These are phyloP conservation scores for Eutrema yunnanense DNA, from an alignment of 345 rosid species.

Conservation along the genomic window DNA sequence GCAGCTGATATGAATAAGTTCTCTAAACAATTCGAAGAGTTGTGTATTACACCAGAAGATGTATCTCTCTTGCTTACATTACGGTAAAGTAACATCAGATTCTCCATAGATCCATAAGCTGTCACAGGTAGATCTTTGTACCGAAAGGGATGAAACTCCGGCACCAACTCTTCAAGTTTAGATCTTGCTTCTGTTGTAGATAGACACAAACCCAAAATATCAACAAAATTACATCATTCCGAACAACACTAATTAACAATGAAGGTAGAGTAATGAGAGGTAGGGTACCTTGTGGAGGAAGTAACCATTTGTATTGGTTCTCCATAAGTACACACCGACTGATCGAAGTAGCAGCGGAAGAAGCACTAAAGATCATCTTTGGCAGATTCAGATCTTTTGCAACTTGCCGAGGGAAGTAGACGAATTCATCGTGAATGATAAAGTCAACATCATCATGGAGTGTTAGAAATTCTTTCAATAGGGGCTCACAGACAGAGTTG, in stretches of 20 bases:
- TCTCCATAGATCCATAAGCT: slow-evolving; percentile 6
- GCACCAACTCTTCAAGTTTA: slow-evolving; percentile 9
- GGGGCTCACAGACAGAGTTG: slow-evolving; percentile 31
- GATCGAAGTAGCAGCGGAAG: slow-evolving; percentile 24
- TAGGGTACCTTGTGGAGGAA: slow-evolving; percentile 30
- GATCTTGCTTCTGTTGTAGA: not conserved
- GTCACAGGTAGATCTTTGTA: slow-evolving; percentile 23
- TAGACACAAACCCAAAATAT: not conserved
- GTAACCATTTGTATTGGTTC: slow-evolving; percentile 8
- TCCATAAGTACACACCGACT: slow-evolving; percentile 16
- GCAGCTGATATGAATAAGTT: slow-evolving; percentile 1
- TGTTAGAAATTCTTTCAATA: slow-evolving; percentile 29
- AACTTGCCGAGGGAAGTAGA: slow-evolving; percentile 37
- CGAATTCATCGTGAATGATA: slow-evolving; percentile 43
- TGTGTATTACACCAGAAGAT: slow-evolving; percentile 27
- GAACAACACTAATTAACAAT: not conserved
- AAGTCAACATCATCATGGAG: slow-evolving; percentile 21
- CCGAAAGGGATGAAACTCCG: slow-evolving; percentile 8
- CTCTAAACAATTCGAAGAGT: slow-evolving; percentile 28
- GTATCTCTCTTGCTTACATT: not conserved
- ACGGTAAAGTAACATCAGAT: not conserved
- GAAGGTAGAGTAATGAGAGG: not conserved
- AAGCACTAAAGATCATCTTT: slow-evolving; percentile 34
- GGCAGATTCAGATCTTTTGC: slow-evolving; percentile 40
- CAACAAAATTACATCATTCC: not conserved